These are phyloP conservation scores for Tardiomyces blankii DNA, from an alignment of 1,139 yeast genomes.

Conservation along the genomic window DNA sequence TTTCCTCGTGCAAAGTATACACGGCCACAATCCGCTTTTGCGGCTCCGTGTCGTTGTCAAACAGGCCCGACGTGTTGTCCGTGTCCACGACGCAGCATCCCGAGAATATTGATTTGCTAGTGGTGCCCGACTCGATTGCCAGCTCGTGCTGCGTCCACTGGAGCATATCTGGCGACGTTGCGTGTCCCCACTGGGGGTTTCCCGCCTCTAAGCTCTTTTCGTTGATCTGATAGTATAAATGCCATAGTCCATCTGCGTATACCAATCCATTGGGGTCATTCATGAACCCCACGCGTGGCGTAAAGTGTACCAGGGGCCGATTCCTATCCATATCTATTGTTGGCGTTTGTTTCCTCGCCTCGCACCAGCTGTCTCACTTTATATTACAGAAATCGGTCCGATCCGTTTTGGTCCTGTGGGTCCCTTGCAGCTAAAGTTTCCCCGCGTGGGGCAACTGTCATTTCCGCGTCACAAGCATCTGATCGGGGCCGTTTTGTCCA, in stretches of 20 bases:
- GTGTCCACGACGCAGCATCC: slow-evolving; percentile 29
- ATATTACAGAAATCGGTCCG: too few relatives aligned
- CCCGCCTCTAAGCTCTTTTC: slow-evolving; percentile 24
- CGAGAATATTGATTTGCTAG: slow-evolving; percentile 24
- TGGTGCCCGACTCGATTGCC: slow-evolving; percentile 22
- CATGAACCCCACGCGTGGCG: slow-evolving; percentile 13
- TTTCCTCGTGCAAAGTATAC: slow-evolving; percentile 22
- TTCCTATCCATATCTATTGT: too few relatives aligned
- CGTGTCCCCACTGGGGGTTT: slow-evolving; percentile 29
- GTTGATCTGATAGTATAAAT: slow-evolving; percentile 28
- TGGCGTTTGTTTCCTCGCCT: too few relatives aligned
- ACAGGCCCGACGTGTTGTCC: slow-evolving; percentile 29
- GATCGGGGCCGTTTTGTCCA: too few relatives aligned
- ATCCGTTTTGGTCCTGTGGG: too few relatives aligned
- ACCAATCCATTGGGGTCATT: slow-evolving; percentile 16
- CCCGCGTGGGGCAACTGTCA: too few relatives aligned
- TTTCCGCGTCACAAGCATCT: too few relatives aligned
- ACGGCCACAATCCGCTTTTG: slow-evolving; percentile 28
- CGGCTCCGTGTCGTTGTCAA: slow-evolving; percentile 18
- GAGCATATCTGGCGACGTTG: slow-evolving; percentile 25
- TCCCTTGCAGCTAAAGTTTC: too few relatives aligned
- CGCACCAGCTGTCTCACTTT: too few relatives aligned
- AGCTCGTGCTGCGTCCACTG: slow-evolving; percentile 24
- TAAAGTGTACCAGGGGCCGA: slow-evolving; percentile 11
- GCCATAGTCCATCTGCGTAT: slow-evolving; percentile 13